Percentiles rank a stretch among this genome's conserved stretches.
These are phyloP conservation scores for Fusarium anguioides DNA, from an alignment of 2,329 filamentous ascomycete species.

Conservation along the genomic window DNA sequence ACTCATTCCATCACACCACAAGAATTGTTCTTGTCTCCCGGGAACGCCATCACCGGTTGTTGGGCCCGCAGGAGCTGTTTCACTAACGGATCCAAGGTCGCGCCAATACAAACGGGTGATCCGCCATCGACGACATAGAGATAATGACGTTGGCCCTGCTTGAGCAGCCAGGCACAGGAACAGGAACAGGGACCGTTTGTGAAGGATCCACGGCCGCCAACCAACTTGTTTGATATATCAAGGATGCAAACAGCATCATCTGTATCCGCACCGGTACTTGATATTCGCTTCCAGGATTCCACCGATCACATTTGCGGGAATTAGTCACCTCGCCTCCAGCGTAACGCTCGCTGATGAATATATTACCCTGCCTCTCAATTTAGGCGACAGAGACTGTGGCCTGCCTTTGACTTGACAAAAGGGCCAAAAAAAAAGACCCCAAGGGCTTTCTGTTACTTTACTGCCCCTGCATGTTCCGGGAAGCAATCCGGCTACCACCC, in stretches of 20 bases:
- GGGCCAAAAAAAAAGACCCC: slow-evolving; percentile 14
- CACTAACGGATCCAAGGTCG: slow-evolving; percentile 12
- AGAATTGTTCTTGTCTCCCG: not conserved
- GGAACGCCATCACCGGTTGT: slow-evolving; percentile 10
- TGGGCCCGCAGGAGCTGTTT: not conserved
- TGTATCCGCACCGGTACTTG: not conserved
- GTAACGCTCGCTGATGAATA: slow-evolving; percentile 9
- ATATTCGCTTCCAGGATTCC: not conserved
- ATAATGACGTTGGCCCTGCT: slow-evolving; percentile 21
- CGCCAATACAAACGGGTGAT: slow-evolving; percentile 1
- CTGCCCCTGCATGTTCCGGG: slow-evolving; percentile 39
- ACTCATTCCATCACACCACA: not conserved
- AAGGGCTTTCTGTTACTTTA: slow-evolving; percentile 16
- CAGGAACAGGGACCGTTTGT: slow-evolving; percentile 11
- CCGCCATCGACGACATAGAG: slow-evolving; percentile 23
- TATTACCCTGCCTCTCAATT: slow-evolving; percentile 15
- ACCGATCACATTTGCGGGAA: slow-evolving; percentile 22
- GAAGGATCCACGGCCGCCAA: not conserved
- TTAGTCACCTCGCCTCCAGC: slow-evolving; percentile 11
- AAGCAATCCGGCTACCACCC: slow-evolving; percentile 36
- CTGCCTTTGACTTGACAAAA: slow-evolving; percentile 24
- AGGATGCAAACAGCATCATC: not conserved
- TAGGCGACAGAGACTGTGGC: slow-evolving; percentile 16
- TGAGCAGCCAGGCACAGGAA: slow-evolving; percentile 2
- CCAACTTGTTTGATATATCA: slow-evolving; percentile 10